Conservation (phyloP, 805 yeast species). For the Wickerhamomyces rabaulensis region DNA sequence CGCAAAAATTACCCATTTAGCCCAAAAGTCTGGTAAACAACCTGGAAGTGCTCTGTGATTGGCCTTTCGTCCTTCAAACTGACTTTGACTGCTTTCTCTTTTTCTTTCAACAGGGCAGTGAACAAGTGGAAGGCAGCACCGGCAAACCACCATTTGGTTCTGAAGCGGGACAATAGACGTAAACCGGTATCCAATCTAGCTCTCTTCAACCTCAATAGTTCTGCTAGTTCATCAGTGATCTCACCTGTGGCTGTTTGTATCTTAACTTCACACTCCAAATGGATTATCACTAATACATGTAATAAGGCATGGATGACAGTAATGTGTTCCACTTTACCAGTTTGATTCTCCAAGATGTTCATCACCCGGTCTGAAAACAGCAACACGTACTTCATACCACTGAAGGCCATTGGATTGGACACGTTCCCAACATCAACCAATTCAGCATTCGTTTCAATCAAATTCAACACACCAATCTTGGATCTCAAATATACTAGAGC, state of each 20-base stretch:
- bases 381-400: slow-evolving; percentile 6
- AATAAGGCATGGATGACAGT: slow-evolving; percentile 4
- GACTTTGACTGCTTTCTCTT: not conserved
- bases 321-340: slow-evolving; percentile 3
- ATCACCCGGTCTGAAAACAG: slow-evolving; percentile 1
- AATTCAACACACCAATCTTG: slow-evolving; percentile 7
- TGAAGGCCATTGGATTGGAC: slow-evolving; percentile 3
- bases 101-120: slow-evolving; percentile 1
- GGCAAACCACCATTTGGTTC: slow-evolving; percentile 7
- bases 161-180: not conserved
- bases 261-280: slow-evolving; percentile 6
- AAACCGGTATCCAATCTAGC: slow-evolving; percentile 2
- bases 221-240: not conserved
- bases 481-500: slow-evolving; percentile 7
- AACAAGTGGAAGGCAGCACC: slow-evolving; percentile 7
- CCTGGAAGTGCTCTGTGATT: not conserved
- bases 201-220: not conserved
- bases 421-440: not conserved
- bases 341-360: not conserved
- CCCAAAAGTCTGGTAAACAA: not conserved
- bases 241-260: slow-evolving; percentile 1
- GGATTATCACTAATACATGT: slow-evolving; percentile 6
- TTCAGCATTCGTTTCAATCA: slow-evolving; percentile 2
- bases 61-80: not conserved
- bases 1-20: not conserved